Percentiles rank a stretch among this genome's conserved stretches.
Conservation (phyloP, 129 eudicot genomes). For the Tagetes patula region DNA sequence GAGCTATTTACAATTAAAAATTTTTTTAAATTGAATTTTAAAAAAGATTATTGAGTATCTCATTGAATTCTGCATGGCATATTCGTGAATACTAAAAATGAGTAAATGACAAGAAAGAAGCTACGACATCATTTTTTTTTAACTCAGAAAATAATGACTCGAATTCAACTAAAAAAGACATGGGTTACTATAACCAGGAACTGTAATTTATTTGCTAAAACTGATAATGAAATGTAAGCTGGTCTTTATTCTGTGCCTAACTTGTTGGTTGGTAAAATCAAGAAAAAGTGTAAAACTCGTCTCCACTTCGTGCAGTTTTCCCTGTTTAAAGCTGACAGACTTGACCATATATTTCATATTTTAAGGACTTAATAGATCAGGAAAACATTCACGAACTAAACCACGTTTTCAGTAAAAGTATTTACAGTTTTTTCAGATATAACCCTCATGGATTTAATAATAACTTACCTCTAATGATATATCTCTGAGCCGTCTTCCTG, state of each 20-base stretch:
- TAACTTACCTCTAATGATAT: slow-evolving; percentile 68
- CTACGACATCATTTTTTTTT: no score
- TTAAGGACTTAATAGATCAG: neutral
- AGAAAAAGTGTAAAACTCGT: neutral
- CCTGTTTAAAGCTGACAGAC: neutral
- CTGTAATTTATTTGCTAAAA: no score
- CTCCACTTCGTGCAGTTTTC: neutral
- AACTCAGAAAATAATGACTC: no score
- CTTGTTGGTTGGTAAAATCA: neutral
- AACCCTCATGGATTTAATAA: neutral
- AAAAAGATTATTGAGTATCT: no score
- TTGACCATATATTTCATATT: neutral
- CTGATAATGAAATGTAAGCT: neutral
- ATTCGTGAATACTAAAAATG: no score
- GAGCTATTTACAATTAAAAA: no score
- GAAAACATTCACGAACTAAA: neutral
- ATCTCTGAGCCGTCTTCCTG: slow-evolving; percentile 92
- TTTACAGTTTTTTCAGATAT: neutral
- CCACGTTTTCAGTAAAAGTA: neutral
- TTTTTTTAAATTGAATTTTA: no score
- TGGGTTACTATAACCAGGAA: no score
- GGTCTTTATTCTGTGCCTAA: neutral
- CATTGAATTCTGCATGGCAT: no score
- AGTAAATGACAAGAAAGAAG: no score
- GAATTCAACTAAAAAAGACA: no score